These are phyloP conservation scores for Umbilicus rupestris DNA, from an alignment of 164 flowering plant species.

Conservation along the genomic window DNA sequence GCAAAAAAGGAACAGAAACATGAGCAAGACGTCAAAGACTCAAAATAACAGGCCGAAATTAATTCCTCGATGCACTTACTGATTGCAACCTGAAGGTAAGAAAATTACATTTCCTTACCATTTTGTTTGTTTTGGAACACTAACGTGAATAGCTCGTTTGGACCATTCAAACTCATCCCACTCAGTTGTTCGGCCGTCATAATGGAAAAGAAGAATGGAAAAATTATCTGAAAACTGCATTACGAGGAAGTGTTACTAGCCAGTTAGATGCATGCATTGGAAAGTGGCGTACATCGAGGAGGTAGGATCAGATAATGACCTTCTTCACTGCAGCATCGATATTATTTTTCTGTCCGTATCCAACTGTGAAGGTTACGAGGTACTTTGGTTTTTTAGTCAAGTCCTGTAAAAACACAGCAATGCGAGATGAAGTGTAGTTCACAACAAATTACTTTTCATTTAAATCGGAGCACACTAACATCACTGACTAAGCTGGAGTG, in stretches of 20 bases:
- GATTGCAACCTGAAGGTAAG: too few species aligned
- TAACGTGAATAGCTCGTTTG: slow-evolving; percentile 71
- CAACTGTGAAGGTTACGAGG: slow-evolving; percentile 89
- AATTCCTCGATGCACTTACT: not conserved
- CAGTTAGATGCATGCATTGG: not conserved
- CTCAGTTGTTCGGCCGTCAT: slow-evolving; percentile 74
- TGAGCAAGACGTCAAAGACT: not conserved
- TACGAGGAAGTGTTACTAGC: slow-evolving; percentile 2
- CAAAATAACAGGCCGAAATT: not conserved
- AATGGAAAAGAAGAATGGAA: slow-evolving; percentile 76
- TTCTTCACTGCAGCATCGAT: slow-evolving; percentile 75
- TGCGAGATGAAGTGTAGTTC: too few species aligned
- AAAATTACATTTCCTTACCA: slow-evolving; percentile 38
- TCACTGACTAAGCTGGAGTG: too few species aligned
- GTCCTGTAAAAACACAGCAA: slow-evolving; percentile 45
- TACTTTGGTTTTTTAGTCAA: slow-evolving; percentile 55
- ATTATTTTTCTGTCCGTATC: slow-evolving; percentile 49
- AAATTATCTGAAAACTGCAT: slow-evolving; percentile 82
- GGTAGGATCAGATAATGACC: slow-evolving; percentile 26
- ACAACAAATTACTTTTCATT: too few species aligned
- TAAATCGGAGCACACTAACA: too few species aligned
- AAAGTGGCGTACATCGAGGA: not conserved
- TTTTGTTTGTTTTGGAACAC: slow-evolving; percentile 73
- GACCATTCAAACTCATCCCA: slow-evolving; percentile 99
- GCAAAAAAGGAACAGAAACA: not conserved